A percentile compares a stretch with the other conserved stretches of the same genome.
phyloP scores from a whole-genome alignment of 805 yeast genomes.

The Sungouiozyma ichnusensis region DNA sequence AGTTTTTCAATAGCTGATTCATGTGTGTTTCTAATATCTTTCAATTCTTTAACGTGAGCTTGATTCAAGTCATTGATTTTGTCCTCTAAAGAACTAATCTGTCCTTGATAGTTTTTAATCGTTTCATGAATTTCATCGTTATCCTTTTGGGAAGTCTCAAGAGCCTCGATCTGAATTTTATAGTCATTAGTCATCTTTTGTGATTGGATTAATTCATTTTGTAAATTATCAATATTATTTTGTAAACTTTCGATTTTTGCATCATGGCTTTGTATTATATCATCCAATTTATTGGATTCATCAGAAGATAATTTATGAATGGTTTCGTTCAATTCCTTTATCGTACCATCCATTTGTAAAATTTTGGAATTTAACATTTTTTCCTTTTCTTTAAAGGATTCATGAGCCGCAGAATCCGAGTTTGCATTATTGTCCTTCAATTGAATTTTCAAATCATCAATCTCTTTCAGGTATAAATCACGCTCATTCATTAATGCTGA shows the following conservation, averaged over 20 bases:
- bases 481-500: background rate
- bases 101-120: background rate
- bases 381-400: background rate
- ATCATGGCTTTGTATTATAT: background rate
- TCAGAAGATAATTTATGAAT: slow-evolving; percentile 1
- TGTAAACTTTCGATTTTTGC: background rate
- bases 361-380: background rate
- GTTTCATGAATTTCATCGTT: background rate
- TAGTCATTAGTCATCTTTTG: background rate
- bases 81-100: background rate
- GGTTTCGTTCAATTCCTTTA: slow-evolving; percentile 6
- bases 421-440: too few species aligned
- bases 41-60: background rate
- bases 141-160: background rate
- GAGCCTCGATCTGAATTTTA: background rate
- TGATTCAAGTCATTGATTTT: background rate
- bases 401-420: background rate
- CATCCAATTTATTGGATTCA: background rate
- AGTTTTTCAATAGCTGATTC: background rate
- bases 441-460: background rate
- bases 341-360: slow-evolving; percentile 1
- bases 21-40: background rate
- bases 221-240: background rate
- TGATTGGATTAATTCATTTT: background rate
- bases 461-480: background rate